Percentiles rank a stretch among this genome's conserved stretches.
Conservation (phyloP, 2,329 filamentous ascomycete species). For the Microsporum canis region DNA sequence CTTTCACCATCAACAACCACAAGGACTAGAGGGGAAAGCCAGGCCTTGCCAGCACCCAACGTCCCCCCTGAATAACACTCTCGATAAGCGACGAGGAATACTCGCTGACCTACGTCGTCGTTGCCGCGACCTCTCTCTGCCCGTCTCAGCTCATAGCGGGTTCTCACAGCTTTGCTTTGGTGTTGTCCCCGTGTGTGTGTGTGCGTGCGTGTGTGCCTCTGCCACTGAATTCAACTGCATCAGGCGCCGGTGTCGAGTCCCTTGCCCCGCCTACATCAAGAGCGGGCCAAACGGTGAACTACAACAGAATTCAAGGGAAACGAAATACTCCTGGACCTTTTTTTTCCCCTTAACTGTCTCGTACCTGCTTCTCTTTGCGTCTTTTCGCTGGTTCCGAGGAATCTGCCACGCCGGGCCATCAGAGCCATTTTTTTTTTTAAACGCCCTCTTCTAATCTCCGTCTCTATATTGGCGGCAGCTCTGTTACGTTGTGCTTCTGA, state of each 20-base stretch:
- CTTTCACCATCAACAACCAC: not conserved
- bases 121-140: too few relatives aligned
- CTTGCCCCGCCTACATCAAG: not conserved
- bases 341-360: not conserved
- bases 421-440: not conserved
- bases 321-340: not conserved
- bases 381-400: not conserved
- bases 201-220: not conserved
- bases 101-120: too few relatives aligned
- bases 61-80: too few relatives aligned
- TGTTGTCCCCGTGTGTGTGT: too few relatives aligned
- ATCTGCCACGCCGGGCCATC: not conserved
- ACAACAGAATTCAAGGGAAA: not conserved
- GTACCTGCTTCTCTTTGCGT: not conserved
- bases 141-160: not conserved
- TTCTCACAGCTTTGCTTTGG: not conserved
- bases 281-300: constrained; percentile 1
- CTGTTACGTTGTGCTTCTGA: not conserved
- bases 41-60: too few relatives aligned
- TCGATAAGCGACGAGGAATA: too few relatives aligned
- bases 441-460: not conserved
- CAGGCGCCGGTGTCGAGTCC: constrained; percentile 1
- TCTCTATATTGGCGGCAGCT: not conserved
- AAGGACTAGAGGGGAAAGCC: too few relatives aligned
- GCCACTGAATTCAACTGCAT: not conserved